Percentiles rank a stretch among this genome's conserved stretches.
These are phyloP conservation scores for Talaromyces sp. DNA, from an alignment of 2,329 filamentous ascomycete species.

Conservation along the genomic window DNA sequence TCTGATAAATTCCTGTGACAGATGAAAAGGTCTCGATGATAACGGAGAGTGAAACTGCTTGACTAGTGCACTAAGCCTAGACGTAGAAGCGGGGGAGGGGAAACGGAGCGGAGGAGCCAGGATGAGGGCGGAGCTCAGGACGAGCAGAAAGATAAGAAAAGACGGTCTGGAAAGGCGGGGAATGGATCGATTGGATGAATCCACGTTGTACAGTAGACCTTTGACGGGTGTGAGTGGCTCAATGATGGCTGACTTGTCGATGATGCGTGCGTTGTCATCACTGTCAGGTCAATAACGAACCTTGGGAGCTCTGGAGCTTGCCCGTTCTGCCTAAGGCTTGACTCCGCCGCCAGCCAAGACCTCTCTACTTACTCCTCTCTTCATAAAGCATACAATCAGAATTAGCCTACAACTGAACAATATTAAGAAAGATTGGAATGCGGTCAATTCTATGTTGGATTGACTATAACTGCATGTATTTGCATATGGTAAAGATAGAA, in stretches of 20 bases:
- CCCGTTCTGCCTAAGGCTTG: neutral
- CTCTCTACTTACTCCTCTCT: neutral
- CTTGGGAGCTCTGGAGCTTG: neutral
- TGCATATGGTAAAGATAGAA: slow-evolving; percentile 1
- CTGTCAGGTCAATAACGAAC: neutral
- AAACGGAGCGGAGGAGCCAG: slow-evolving; percentile 47
- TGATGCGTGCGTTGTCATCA: slow-evolving; percentile 1
- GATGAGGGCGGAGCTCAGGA: slow-evolving; percentile 40
- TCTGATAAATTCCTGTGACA: slow-evolving; percentile 23
- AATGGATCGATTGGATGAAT: neutral
- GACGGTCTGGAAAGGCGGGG: slow-evolving; percentile 15
- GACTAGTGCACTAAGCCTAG: slow-evolving; percentile 41
- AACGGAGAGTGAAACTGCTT: slow-evolving; percentile 37
- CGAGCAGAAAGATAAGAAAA: slow-evolving; percentile 29
- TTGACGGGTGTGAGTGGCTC: neutral
- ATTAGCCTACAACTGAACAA: neutral
- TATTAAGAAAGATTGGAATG: neutral
- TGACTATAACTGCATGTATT: neutral
- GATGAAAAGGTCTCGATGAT: slow-evolving; percentile 20
- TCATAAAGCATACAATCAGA: neutral
- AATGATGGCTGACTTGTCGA: neutral
- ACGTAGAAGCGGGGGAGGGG: slow-evolving; percentile 34
- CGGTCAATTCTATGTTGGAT: neutral
- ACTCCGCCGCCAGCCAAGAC: neutral
- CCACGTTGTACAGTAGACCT: slow-evolving; percentile 7